Evolutionary conservation across 1,284 basidiomycete species (phyloP).

Genomic region (Meira miltonrushii): DNA sequence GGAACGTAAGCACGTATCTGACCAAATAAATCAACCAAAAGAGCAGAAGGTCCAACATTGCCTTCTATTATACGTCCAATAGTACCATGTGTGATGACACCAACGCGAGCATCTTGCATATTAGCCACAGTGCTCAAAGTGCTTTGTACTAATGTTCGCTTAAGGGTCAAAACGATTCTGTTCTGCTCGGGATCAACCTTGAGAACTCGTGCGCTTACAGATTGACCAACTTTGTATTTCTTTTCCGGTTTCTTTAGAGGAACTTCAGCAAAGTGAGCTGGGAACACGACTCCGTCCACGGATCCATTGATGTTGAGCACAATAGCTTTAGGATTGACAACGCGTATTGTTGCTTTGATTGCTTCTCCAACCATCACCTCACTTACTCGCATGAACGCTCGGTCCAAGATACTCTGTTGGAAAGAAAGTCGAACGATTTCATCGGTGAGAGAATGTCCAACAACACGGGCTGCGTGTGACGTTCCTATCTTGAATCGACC

Average conservation of each 20-base stretch:
- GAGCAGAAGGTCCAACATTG: constrained; percentile 12
- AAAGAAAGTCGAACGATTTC: constrained; percentile 81
- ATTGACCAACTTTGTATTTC: constrained; percentile 77
- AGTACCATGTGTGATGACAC: constrained; percentile 73
- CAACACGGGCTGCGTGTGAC: constrained; percentile 76
- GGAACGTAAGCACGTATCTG: constrained; percentile 76
- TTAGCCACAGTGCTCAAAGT: constrained; percentile 57
- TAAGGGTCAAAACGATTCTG: constrained; percentile 80
- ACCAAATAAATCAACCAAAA: constrained; percentile 62
- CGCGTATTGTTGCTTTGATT: constrained; percentile 29
- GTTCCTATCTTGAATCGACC: constrained; percentile 40
- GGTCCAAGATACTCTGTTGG: constrained; percentile 74
- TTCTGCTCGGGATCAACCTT: constrained; percentile 75
- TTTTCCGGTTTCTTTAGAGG: constrained; percentile 65
- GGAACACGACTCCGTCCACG: constrained; percentile 83
- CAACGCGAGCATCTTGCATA: constrained; percentile 67
- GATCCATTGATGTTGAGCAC: constrained; percentile 46
- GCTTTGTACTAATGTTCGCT: constrained; percentile 83
- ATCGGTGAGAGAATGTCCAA: constrained; percentile 80
- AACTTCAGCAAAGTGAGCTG: constrained; percentile 83
- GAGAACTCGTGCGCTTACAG: constrained; percentile 84
- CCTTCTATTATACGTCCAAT: constrained; percentile 57
- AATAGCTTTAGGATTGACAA: constrained; percentile 29
- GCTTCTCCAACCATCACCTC: constrained; percentile 60
- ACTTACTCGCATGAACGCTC: constrained; percentile 77